Percentiles rank a stretch among this genome's conserved stretches.
phyloP scores from a whole-genome alignment of 306 rosid genomes.

The Dryas alaskensis region DNA sequence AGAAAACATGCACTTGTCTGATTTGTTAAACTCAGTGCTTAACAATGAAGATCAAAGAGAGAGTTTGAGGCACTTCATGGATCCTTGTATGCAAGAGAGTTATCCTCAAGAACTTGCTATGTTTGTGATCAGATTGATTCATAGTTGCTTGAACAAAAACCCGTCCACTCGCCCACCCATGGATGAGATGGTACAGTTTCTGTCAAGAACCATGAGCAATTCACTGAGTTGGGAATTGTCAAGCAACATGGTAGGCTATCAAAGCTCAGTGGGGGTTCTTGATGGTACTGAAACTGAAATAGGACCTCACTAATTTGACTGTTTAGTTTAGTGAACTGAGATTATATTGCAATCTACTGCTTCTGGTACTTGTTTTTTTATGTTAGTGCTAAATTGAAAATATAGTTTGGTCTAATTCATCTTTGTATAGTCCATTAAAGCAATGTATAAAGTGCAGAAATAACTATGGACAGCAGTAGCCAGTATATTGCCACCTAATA shows the following conservation, averaged over 20 bases:
- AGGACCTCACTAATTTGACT: background rate
- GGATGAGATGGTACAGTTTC: slow-evolving; percentile 61
- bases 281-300: background rate
- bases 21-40: slow-evolving; percentile 31
- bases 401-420: too few relatives aligned
- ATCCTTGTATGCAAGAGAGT: slow-evolving; percentile 43
- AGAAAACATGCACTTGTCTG: slow-evolving; percentile 35
- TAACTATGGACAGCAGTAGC: too few relatives aligned
- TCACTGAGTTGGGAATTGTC: slow-evolving; percentile 69
- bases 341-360: background rate
- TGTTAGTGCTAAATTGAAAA: background rate
- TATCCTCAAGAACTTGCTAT: slow-evolving; percentile 63
- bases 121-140: slow-evolving; percentile 41
- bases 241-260: slow-evolving; percentile 20
- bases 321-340: background rate
- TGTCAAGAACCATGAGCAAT: slow-evolving; percentile 51
- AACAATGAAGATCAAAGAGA: slow-evolving; percentile 35
- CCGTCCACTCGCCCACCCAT: slow-evolving; percentile 60
- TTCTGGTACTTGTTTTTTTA: background rate
- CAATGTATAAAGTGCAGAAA: too few relatives aligned
- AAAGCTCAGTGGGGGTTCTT: slow-evolving; percentile 6
- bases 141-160: slow-evolving; percentile 54
- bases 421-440: too few relatives aligned
- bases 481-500: too few relatives aligned
- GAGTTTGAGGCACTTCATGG: slow-evolving; percentile 52